These are phyloP conservation scores for Tetrapisispora fleetii DNA, from an alignment of 805 yeast genomes.

Conservation along the genomic window DNA sequence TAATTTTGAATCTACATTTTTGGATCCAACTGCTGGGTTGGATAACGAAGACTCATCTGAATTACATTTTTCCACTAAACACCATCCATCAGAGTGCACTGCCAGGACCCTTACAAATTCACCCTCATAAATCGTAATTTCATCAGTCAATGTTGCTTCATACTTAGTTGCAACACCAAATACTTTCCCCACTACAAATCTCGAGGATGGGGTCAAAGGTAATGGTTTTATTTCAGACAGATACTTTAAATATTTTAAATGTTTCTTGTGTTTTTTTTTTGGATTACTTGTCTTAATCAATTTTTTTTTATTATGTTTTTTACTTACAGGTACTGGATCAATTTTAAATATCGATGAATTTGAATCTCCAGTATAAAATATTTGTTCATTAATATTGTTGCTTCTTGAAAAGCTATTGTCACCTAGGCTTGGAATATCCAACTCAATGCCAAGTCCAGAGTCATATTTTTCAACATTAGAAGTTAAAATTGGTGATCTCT, in stretches of 20 bases:
- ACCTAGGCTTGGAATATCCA: background rate
- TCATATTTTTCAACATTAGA: background rate
- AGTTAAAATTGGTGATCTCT: constrained; percentile 19
- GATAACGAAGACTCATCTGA: constrained; percentile 13
- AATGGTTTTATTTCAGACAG: constrained; percentile 13
- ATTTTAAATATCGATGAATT: constrained; percentile 1
- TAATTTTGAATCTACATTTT: constrained; percentile 9
- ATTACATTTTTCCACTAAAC: constrained; percentile 31
- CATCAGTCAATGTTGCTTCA: constrained; percentile 30
- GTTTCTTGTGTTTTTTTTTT: constrained; percentile 9
- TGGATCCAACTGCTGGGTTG: background rate
- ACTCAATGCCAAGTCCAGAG: background rate
- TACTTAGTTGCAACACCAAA: constrained; percentile 20
- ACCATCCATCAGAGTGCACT: constrained; percentile 38
- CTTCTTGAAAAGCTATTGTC: background rate
- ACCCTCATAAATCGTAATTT: constrained; percentile 25
- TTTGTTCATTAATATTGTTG: background rate
- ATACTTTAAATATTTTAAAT: constrained; percentile 10
- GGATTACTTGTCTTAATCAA: constrained; percentile 3
- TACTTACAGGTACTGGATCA: constrained; percentile 3
- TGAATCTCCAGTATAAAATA: background rate
- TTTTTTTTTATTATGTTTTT: constrained; percentile 1
- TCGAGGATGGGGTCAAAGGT: constrained; percentile 15
- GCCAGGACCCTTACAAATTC: constrained; percentile 31
- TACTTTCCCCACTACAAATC: constrained; percentile 5